A percentile compares a stretch with the other conserved stretches of the same genome.
Evolutionary conservation across 352 stramenopile genomes (phyloP).

Genomic region (Globisporangium rhizosaccharum): DNA sequence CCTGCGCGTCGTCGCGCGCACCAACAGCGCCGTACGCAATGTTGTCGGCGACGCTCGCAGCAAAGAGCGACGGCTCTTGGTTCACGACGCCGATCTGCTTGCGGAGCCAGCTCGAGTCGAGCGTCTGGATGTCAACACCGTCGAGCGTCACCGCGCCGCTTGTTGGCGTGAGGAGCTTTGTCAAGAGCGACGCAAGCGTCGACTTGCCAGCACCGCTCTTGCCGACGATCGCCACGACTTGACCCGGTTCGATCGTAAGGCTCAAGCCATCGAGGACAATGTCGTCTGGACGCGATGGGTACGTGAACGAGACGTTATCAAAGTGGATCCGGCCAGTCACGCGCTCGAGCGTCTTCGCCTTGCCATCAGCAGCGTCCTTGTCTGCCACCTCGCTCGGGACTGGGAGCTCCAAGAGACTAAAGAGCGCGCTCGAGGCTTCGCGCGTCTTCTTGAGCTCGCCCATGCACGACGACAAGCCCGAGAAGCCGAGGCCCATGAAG

Average conservation of each 20-base stretch:
- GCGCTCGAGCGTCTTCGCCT: constrained; percentile 22
- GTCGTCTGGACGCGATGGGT: constrained; percentile 70
- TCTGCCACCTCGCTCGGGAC: constrained; percentile 9
- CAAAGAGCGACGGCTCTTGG: constrained; percentile 82
- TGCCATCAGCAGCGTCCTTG: constrained; percentile 20
- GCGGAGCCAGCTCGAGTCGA: constrained; percentile 71
- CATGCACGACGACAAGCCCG: constrained; percentile 77
- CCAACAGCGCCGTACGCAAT: constrained; percentile 70
- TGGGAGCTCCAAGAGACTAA: constrained; percentile 53
- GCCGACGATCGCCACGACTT: constrained; percentile 83
- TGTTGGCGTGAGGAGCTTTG: constrained; percentile 65
- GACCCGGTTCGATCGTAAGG: constrained; percentile 68
- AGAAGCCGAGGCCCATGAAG: constrained; percentile 89
- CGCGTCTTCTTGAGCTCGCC: constrained; percentile 72
- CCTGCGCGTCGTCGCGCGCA: constrained; percentile 43
- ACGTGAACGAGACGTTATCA: constrained; percentile 78
- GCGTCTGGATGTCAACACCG: constrained; percentile 55
- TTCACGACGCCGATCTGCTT: constrained; percentile 87
- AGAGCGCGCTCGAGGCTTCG: constrained; percentile 69
- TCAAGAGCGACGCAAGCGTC: constrained; percentile 77
- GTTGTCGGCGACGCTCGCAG: constrained; percentile 76
- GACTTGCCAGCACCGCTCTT: constrained; percentile 82
- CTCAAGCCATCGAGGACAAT: constrained; percentile 59
- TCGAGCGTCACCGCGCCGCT: constrained; percentile 59
- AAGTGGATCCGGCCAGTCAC: constrained; percentile 73